Evolutionary conservation across 768 basidiomycete genomes (phyloP).

Genomic region (Paxillus ammoniavirescens): DNA sequence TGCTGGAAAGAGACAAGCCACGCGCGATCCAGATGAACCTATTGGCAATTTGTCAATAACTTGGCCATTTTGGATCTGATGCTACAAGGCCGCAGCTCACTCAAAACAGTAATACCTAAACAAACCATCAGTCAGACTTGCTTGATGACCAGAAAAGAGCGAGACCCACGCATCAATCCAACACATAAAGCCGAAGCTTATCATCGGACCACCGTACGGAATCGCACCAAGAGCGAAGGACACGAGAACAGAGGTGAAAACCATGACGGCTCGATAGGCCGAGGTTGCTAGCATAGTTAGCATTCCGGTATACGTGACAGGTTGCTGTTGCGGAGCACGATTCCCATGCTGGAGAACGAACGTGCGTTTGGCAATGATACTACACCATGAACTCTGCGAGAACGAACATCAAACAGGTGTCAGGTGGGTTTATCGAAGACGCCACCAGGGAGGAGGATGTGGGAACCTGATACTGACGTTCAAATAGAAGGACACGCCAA

Average conservation of each 20-base stretch:
- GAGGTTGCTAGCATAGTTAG: constrained; percentile 75
- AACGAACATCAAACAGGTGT: not conserved
- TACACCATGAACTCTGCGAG: constrained; percentile 72
- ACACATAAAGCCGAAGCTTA: constrained; percentile 73
- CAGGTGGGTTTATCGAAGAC: constrained; percentile 10
- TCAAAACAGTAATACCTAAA: constrained; percentile 88
- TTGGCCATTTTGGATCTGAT: not conserved
- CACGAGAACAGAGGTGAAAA: constrained; percentile 69
- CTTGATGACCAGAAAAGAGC: not conserved
- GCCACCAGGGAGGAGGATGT: constrained; percentile 3
- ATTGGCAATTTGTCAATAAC: constrained; percentile 14
- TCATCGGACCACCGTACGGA: constrained; percentile 60
- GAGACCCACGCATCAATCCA: constrained; percentile 83
- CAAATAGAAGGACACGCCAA: constrained; percentile 74
- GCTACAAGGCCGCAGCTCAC: constrained; percentile 39
- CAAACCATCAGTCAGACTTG: constrained; percentile 2
- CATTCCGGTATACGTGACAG: constrained; percentile 66
- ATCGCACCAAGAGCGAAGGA: constrained; percentile 63
- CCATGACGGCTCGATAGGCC: constrained; percentile 80
- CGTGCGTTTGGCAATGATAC: constrained; percentile 69
- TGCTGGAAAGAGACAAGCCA: constrained; percentile 62
- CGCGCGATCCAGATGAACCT: constrained; percentile 81
- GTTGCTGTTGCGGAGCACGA: constrained; percentile 48
- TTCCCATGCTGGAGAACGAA: constrained; percentile 71
- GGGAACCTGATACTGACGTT: constrained; percentile 54